Evolutionary conservation across 495 filamentous ascomycete species (phyloP).

Genomic region (Podospora conica): DNA sequence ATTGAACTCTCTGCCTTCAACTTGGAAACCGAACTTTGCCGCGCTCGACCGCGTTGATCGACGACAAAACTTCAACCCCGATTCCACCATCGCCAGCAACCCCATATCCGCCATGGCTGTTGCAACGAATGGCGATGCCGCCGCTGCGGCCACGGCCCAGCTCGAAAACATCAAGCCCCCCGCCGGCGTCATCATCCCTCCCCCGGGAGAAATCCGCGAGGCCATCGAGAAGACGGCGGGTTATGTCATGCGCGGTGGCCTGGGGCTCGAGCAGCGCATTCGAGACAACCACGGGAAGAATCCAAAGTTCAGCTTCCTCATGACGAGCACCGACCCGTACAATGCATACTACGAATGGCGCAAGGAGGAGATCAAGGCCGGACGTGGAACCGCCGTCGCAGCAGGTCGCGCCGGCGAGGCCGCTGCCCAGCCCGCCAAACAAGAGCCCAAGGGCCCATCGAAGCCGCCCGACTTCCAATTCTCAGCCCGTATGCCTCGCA

Average conservation of each 20-base stretch:
- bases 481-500: slow-evolving; percentile 94
- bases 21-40: not conserved
- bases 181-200: slow-evolving; percentile 76
- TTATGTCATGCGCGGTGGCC: slow-evolving; percentile 79
- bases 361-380: slow-evolving; percentile 73
- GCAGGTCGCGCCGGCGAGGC: slow-evolving; percentile 69
- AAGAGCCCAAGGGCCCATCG: slow-evolving; percentile 73
- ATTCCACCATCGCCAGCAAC: not conserved
- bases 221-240: slow-evolving; percentile 94
- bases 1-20: not conserved
- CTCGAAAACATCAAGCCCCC: slow-evolving; percentile 64
- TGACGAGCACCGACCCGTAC: slow-evolving; percentile 72
- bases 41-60: not conserved
- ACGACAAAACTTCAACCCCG: not conserved
- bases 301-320: slow-evolving; percentile 85
- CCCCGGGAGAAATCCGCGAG: slow-evolving; percentile 60
- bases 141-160: slow-evolving; percentile 36
- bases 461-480: slow-evolving; percentile 90
- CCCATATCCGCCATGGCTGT: slow-evolving; percentile 34
- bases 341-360: slow-evolving; percentile 87
- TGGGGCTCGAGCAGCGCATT: slow-evolving; percentile 81
- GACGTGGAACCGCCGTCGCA: slow-evolving; percentile 71
- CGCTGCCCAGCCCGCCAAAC: slow-evolving; percentile 39
- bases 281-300: slow-evolving; percentile 80
- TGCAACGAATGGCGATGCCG: slow-evolving; percentile 52